Base-by-base conservation (phyloP, 164 flowering plant genomes). In the Stephania cephalantha region DNA sequence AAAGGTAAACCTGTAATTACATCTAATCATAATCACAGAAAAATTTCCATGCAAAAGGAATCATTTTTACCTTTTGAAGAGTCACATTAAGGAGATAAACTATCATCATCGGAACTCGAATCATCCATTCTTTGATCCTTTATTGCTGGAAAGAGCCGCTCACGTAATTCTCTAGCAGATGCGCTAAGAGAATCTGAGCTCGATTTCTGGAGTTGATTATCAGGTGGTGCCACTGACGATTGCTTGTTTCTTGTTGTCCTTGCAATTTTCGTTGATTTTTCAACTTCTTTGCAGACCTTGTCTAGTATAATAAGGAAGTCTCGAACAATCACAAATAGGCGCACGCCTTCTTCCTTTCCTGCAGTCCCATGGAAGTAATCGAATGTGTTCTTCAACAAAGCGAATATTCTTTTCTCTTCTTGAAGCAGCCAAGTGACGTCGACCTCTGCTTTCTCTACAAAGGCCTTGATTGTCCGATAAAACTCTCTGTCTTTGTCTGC, bases 341-440 rank as follows among this genome's bases (percentile, higher is more conserved):
- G 87, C 73, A 93, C 74, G 5, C 97, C 97, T 78, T 95, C 98
- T 71, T 95, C 95, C 78, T 87, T 95, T 61, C 88, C 88, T 46
- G 93, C 78, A 25, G 82, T 87, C 63, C 98, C 98, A 78, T 95
- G 98, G 84, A 92, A 95, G 76, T 91, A 95, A 81, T 91, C 97
- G 1, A 87, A 90, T 0, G 97, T 89, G 82, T 80, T 85, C 80
- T 88, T 91, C 80, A 94, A 92, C 75, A 92, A 71, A 73, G 84
- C 82, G 86, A 83, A 81, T 74, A 93, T 89, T 78, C 92, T 91
- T 83, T 93, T 93, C 72, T 95, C 97, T 81, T 95, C 95, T 74
- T 85, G 87, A n/a, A 84, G 77, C 61, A 90, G 69, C 78, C 79
- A 71, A 69, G 69, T 81, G 68, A 95, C 77, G 61, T 89, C 95